A percentile compares a stretch with the other conserved stretches of the same genome.
Evolutionary conservation across 2,329 filamentous ascomycete species (phyloP).

Genomic region (Penicillium sp.): DNA sequence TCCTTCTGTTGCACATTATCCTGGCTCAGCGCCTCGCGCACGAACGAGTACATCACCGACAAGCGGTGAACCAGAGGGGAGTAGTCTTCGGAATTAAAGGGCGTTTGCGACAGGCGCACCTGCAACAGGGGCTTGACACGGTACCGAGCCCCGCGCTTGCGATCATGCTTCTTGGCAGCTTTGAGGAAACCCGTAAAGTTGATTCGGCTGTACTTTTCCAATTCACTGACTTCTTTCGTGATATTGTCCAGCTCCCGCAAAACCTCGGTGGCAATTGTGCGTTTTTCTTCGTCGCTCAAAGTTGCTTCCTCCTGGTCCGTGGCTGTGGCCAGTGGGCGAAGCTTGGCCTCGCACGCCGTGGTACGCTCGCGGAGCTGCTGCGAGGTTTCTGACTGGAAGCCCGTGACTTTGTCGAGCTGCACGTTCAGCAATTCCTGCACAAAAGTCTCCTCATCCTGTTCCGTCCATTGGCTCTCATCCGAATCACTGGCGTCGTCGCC

Average conservation of each 20-base stretch:
- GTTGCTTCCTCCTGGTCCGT: slow-evolving; percentile 30
- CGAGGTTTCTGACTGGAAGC: slow-evolving; percentile 78
- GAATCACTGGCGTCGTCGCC: slow-evolving; percentile 46
- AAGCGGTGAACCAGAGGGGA: slow-evolving; percentile 80
- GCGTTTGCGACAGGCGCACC: slow-evolving; percentile 76
- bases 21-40: slow-evolving; percentile 65
- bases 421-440: slow-evolving; percentile 92
- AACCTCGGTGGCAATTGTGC: slow-evolving; percentile 59
- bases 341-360: slow-evolving; percentile 59
- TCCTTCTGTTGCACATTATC: slow-evolving; percentile 49
- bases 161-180: slow-evolving; percentile 98
- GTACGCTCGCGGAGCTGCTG: slow-evolving; percentile 76
- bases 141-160: slow-evolving; percentile 79
- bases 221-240: slow-evolving; percentile 82
- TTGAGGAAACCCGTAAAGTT: slow-evolving; percentile 98
- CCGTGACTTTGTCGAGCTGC: slow-evolving; percentile 89
- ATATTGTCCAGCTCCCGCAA: slow-evolving; percentile 77
- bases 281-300: slow-evolving; percentile 39
- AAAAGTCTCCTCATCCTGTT: slow-evolving; percentile 87
- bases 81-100: slow-evolving; percentile 94
- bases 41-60: slow-evolving; percentile 92
- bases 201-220: slow-evolving; percentile 90
- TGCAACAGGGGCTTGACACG: slow-evolving; percentile 87
- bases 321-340: slow-evolving; percentile 52
- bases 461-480: slow-evolving; percentile 68